phyloP scores from a whole-genome alignment of 2,329 filamentous ascomycete species.

The Diaporthe citriasiana region DNA sequence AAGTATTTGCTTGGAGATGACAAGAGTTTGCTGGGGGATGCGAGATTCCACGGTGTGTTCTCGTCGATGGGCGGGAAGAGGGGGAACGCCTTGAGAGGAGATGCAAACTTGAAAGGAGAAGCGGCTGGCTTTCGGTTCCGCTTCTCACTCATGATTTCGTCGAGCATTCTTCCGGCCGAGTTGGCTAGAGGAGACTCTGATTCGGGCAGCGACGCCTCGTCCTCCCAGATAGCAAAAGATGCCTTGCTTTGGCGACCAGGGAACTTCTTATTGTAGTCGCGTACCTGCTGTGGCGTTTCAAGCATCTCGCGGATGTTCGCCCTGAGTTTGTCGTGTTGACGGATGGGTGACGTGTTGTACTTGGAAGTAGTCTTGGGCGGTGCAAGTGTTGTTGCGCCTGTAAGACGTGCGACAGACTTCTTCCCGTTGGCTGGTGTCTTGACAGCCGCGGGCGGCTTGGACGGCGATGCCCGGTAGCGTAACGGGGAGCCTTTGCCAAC shows the following conservation, averaged over 20 bases:
- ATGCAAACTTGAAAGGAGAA: constrained; percentile 36
- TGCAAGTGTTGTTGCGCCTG: constrained; percentile 36
- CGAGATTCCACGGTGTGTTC: constrained; percentile 54
- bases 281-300: constrained; percentile 40
- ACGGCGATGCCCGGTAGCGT: constrained; percentile 38
- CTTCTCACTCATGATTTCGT: constrained; percentile 42
- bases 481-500: constrained; percentile 40
- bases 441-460: constrained; percentile 7
- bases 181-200: constrained; percentile 41
- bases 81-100: constrained; percentile 40
- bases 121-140: constrained; percentile 39
- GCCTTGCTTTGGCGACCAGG: constrained; percentile 37
- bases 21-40: constrained; percentile 71
- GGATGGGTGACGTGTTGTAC: constrained; percentile 42
- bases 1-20: constrained; percentile 68
- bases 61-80: constrained; percentile 54
- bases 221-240: constrained; percentile 41
- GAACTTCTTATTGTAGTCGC: constrained; percentile 41
- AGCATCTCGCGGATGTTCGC: constrained; percentile 42
- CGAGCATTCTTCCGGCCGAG: constrained; percentile 41
- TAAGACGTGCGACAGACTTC: constrained; percentile 28
- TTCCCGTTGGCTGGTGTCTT: constrained; percentile 40
- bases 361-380: constrained; percentile 41
- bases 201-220: constrained; percentile 37
- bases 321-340: constrained; percentile 41